phyloP scores from a whole-genome alignment of 1,284 basidiomycete genomes.

The Cryptococcus neoformans region DNA sequence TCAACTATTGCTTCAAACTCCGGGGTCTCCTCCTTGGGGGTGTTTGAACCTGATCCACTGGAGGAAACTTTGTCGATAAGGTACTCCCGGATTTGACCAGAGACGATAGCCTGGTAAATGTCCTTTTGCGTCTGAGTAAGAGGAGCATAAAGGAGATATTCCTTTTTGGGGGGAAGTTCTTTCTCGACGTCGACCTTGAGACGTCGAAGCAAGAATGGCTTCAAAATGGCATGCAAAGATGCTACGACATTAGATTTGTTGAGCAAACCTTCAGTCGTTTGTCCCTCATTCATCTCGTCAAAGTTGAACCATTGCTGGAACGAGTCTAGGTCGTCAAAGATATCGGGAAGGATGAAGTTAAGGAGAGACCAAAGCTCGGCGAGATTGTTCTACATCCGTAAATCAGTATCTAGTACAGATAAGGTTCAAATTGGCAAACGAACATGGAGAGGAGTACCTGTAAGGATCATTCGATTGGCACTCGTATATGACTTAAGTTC shows the following conservation, averaged over 20 bases:
- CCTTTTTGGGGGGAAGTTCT: constrained; percentile 77
- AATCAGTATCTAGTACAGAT: neutral
- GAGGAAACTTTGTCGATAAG: constrained; percentile 55
- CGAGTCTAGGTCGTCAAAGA: constrained; percentile 84
- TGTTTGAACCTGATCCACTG: constrained; percentile 24
- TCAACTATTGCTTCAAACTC: constrained; percentile 20
- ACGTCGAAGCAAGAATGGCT: constrained; percentile 90
- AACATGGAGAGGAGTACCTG: constrained; percentile 89
- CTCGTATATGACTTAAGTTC: constrained; percentile 86
- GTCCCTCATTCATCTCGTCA: constrained; percentile 33
- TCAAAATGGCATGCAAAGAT: constrained; percentile 84
- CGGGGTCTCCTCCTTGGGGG: constrained; percentile 7
- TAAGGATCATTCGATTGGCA: constrained; percentile 86
- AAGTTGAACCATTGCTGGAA: constrained; percentile 82
- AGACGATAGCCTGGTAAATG: constrained; percentile 75
- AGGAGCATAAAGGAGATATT: constrained; percentile 91
- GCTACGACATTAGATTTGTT: constrained; percentile 62
- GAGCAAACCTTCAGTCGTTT: constrained; percentile 51
- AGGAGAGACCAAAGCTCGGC: constrained; percentile 91
- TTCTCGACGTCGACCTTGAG: constrained; percentile 89
- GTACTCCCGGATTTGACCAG: constrained; percentile 63
- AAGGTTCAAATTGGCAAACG: constrained; percentile 33
- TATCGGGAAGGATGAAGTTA: constrained; percentile 89
- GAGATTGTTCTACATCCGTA: constrained; percentile 72
- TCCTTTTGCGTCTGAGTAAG: constrained; percentile 76